phyloP scores from a whole-genome alignment of 139 green algal genomes.

The Chlamydomonas applanata region DNA sequence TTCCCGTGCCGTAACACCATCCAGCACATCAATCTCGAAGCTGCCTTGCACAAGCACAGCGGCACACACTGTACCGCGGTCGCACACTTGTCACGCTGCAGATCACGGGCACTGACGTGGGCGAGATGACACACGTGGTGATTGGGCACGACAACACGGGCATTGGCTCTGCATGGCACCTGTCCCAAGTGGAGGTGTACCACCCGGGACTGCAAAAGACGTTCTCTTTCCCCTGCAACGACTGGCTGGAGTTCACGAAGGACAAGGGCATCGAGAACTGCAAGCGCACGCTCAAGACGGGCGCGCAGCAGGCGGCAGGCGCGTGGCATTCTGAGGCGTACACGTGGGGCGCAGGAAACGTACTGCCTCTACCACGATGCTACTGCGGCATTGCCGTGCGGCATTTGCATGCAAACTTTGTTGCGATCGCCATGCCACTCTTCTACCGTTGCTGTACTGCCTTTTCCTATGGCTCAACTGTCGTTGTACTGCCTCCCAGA shows the following conservation, averaged over 20 bases:
- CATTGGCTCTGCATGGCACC: slow-evolving; percentile 48
- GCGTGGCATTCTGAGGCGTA: not conserved
- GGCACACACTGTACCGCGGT: no score
- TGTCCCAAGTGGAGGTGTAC: slow-evolving; percentile 54
- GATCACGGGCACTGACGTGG: slow-evolving; percentile 38
- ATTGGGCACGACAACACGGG: slow-evolving; percentile 49
- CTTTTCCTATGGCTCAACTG: no score
- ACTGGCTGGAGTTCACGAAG: slow-evolving; percentile 46
- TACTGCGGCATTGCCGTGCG: not conserved
- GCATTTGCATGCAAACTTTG: not conserved
- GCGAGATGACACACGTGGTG: slow-evolving; percentile 34
- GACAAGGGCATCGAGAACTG: slow-evolving; percentile 36
- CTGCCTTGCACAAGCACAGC: no score
- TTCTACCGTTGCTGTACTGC: no score
- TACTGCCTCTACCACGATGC: no score
- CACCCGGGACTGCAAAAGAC: slow-evolving; percentile 28
- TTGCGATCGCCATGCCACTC: no score
- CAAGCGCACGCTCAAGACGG: slow-evolving; percentile 29
- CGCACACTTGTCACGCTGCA: not conserved
- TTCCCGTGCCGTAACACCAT: no score
- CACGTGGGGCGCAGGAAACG: no score
- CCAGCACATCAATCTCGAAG: no score
- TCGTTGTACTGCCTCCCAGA: no score
- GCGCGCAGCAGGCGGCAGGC: slow-evolving; percentile 17
- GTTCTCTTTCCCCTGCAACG: slow-evolving; percentile 46